Evolutionary conservation across 2,329 filamentous ascomycete genomes (phyloP).

Genomic region (Anisogramma anomala): DNA sequence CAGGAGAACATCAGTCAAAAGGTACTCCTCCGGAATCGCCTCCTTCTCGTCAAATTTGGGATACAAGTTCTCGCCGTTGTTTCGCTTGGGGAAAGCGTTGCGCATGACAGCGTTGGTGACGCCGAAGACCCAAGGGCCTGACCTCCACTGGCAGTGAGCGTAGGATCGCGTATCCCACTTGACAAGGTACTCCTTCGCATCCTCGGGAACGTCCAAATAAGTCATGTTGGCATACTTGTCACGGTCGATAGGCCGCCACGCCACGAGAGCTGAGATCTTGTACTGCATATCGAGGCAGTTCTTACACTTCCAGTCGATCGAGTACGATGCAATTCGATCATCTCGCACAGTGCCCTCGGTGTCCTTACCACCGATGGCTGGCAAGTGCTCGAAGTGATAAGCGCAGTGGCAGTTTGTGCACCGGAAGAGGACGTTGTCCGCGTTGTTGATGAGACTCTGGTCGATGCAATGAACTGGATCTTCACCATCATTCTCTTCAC

Average conservation of each 20-base stretch:
- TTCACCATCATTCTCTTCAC: conserved; percentile 64
- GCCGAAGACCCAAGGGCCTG: conserved; percentile 80
- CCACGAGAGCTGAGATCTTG: conserved; percentile 69
- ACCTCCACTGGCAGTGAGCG: conserved; percentile 73
- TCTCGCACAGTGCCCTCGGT: conserved; percentile 38
- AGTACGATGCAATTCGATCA: conserved; percentile 61
- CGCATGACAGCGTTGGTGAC: conserved; percentile 53
- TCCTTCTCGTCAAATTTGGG: conserved; percentile 63
- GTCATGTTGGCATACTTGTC: conserved; percentile 43
- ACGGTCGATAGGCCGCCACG: conserved; percentile 66
- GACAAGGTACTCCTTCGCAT: conserved; percentile 82
- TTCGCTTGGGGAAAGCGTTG: conserved; percentile 62
- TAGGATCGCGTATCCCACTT: conserved; percentile 80
- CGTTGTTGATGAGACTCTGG: conserved; percentile 58
- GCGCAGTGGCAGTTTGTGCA: conserved; percentile 65
- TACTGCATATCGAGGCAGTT: conserved; percentile 55
- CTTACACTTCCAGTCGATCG: conserved; percentile 64
- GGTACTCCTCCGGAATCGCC: conserved; percentile 76
- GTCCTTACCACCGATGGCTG: conserved; percentile 32
- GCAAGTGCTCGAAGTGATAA: conserved; percentile 78
- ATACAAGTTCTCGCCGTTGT: conserved; percentile 43
- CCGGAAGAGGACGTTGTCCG: conserved; percentile 67
- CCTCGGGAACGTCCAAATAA: conserved; percentile 50
- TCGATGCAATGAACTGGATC: conserved; percentile 63
- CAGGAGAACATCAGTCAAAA: conserved; percentile 82